These are phyloP conservation scores for Daldinia sp. DNA, from an alignment of 2,329 filamentous ascomycete genomes.

Conservation along the genomic window DNA sequence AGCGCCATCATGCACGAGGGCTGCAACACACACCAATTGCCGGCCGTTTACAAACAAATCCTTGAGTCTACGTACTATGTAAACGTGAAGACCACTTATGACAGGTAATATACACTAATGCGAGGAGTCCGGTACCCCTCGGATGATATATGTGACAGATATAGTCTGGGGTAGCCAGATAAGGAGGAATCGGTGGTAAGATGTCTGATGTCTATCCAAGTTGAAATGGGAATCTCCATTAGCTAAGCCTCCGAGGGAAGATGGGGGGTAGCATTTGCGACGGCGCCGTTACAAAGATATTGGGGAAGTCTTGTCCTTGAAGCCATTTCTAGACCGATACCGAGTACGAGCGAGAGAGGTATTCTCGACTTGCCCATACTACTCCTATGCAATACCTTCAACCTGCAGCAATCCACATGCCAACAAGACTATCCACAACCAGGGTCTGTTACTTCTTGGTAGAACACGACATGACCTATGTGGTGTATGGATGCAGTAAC, in stretches of 20 bases:
- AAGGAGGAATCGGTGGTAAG: conserved; percentile 21
- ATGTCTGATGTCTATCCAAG: conserved; percentile 21
- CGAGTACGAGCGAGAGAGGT: conserved; percentile 23
- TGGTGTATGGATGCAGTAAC: conserved; percentile 13
- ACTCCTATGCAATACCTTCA: neutral
- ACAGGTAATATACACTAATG: conserved; percentile 16
- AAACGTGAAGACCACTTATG: conserved; percentile 20
- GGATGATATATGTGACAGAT: conserved; percentile 29
- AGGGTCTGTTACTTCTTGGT: conserved; percentile 26
- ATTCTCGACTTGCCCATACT: conserved; percentile 1
- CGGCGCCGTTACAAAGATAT: conserved; percentile 14
- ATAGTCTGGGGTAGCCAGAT: conserved; percentile 34
- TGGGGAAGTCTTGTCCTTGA: conserved; percentile 11
- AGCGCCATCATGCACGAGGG: conserved; percentile 37
- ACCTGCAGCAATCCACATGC: conserved; percentile 29
- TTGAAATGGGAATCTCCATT: conserved; percentile 28
- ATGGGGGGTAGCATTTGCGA: conserved; percentile 29
- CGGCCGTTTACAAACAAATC: conserved; percentile 21
- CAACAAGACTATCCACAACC: conserved; percentile 27
- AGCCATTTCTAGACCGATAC: conserved; percentile 9
- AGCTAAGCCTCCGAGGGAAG: conserved; percentile 16
- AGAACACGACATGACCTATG: conserved; percentile 7
- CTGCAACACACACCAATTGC: conserved; percentile 37
- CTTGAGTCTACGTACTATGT: neutral
- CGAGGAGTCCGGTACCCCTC: conserved; percentile 18